These are phyloP conservation scores for Gilbertella persicaria DNA, from an alignment of 371 early-diverging fungal genomes.

Conservation along the genomic window DNA sequence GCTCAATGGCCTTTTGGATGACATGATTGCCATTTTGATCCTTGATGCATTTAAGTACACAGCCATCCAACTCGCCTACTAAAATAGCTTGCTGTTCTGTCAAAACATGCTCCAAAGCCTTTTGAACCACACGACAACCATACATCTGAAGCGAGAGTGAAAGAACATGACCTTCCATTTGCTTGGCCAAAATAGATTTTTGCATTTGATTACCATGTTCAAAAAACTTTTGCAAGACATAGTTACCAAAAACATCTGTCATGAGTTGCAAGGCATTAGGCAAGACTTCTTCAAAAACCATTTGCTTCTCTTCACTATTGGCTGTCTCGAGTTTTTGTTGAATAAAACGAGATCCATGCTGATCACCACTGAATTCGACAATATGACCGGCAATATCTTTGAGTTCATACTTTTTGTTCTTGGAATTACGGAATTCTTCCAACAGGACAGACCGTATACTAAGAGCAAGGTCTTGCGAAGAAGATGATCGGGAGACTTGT, in stretches of 20 bases:
- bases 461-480: slow-evolving; percentile 10
- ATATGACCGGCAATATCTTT: slow-evolving; percentile 89
- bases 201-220: slow-evolving; percentile 91
- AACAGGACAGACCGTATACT: slow-evolving; percentile 69
- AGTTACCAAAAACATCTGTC: slow-evolving; percentile 99
- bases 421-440: slow-evolving; percentile 93
- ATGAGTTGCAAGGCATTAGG: slow-evolving; percentile 93
- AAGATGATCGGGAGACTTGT: neutral
- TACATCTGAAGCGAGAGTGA: slow-evolving; percentile 98
- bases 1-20: slow-evolving; percentile 99
- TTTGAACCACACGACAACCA: slow-evolving; percentile 99
- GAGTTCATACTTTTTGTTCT: slow-evolving; percentile 91
- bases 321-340: slow-evolving; percentile 98
- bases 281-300: slow-evolving; percentile 95
- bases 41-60: slow-evolving; percentile 96
- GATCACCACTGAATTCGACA: slow-evolving; percentile 98
- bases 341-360: slow-evolving; percentile 97
- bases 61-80: slow-evolving; percentile 90
- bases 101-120: slow-evolving; percentile 93
- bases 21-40: slow-evolving; percentile 99
- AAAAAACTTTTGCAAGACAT: slow-evolving; percentile 99
- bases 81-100: slow-evolving; percentile 87
- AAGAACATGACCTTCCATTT: slow-evolving; percentile 95
- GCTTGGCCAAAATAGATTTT: slow-evolving; percentile 80
- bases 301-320: slow-evolving; percentile 87